Conservation (phyloP, 2,329 filamentous ascomycete genomes). For the Ophiostoma himal-ulmi region DNA sequence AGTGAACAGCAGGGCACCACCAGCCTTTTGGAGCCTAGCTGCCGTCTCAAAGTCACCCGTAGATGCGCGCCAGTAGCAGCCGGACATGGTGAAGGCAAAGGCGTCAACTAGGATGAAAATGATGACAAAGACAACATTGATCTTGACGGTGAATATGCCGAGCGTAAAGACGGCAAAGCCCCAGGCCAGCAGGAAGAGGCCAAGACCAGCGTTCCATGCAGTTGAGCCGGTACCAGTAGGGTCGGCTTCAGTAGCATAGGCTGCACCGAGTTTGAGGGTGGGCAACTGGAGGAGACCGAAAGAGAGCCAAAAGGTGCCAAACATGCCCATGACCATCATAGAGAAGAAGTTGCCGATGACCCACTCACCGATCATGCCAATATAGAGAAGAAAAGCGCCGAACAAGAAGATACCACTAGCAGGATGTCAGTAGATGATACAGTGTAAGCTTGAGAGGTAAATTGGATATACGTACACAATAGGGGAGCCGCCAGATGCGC, state of each 20-base stretch:
- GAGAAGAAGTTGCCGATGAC: conserved; percentile 47
- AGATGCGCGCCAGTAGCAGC: conserved; percentile 45
- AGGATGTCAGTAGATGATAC: background rate
- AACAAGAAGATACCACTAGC: conserved; percentile 20
- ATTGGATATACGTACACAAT: conserved; percentile 11
- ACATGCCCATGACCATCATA: conserved; percentile 49
- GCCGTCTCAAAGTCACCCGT: conserved; percentile 40
- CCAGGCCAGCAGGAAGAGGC: conserved; percentile 47
- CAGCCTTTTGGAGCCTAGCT: conserved; percentile 40
- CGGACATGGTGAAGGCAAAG: conserved; percentile 42
- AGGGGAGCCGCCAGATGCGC: conserved; percentile 16
- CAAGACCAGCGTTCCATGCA: conserved; percentile 45
- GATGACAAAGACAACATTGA: conserved; percentile 44
- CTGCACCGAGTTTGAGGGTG: conserved; percentile 40
- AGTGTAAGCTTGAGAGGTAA: background rate
- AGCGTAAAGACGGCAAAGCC: conserved; percentile 48
- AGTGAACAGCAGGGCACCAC: conserved; percentile 40
- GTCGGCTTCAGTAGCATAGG: conserved; percentile 40
- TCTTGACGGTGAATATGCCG: conserved; percentile 46
- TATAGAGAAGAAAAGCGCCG: conserved; percentile 17
- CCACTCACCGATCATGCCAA: conserved; percentile 47
- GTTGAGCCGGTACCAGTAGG: conserved; percentile 39
- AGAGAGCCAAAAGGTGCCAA: conserved; percentile 45
- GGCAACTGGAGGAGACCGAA: conserved; percentile 48
- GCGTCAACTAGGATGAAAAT: conserved; percentile 45